Percentiles rank a stretch among this genome's conserved stretches.
Evolutionary conservation across 805 yeast genomes (phyloP).

Genomic region (Metschnikowia reukaufii): DNA sequence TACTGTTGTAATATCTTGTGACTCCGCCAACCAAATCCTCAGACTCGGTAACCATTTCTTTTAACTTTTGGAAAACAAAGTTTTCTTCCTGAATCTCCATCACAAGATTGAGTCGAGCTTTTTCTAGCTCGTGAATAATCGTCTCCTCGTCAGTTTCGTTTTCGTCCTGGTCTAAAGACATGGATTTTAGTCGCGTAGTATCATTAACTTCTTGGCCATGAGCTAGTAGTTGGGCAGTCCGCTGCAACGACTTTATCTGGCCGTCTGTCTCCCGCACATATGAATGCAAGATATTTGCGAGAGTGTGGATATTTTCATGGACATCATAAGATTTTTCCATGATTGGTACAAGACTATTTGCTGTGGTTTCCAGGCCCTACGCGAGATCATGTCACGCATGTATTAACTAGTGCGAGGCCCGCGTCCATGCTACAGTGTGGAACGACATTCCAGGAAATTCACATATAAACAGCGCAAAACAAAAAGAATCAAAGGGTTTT

Average conservation of each 20-base stretch:
- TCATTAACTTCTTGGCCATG: slow-evolving; percentile 11
- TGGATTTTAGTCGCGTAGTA: neutral
- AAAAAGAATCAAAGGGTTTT: no score
- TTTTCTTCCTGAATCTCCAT: slow-evolving; percentile 44
- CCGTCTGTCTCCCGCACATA: slow-evolving; percentile 14
- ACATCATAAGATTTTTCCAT: slow-evolving; percentile 13
- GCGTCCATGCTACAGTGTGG: no score
- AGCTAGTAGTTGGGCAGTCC: slow-evolving; percentile 6
- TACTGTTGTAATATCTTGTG: slow-evolving; percentile 29
- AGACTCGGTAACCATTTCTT: slow-evolving; percentile 34
- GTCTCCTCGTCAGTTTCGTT: slow-evolving; percentile 24
- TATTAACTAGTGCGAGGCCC: no score
- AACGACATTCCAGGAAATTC: no score
- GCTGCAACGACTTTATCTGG: slow-evolving; percentile 10
- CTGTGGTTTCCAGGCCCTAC: no score
- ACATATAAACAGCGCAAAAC: no score
- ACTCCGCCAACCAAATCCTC: slow-evolving; percentile 35
- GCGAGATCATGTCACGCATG: no score
- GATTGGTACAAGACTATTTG: neutral
- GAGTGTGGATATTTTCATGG: slow-evolving; percentile 13
- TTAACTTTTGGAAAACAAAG: slow-evolving; percentile 29
- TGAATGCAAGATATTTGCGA: slow-evolving; percentile 12
- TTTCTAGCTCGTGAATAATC: slow-evolving; percentile 27
- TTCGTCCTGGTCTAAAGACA: neutral
- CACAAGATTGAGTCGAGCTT: slow-evolving; percentile 29